Conservation (phyloP, 768 basidiomycete genomes). For the Hericium erinaceus region DNA sequence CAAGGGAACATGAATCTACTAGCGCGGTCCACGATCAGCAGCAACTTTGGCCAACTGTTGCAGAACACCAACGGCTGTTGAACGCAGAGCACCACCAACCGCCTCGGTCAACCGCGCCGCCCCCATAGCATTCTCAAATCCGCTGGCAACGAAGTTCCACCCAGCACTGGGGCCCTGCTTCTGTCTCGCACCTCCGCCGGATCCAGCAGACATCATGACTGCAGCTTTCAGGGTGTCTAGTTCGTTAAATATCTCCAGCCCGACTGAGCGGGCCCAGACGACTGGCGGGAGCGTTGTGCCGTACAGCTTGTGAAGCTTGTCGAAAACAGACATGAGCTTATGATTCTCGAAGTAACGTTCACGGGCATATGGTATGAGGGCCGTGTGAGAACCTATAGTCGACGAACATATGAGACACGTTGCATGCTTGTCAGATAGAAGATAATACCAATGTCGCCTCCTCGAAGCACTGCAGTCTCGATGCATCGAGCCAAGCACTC, state of each 20-base stretch:
- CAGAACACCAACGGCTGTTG: constrained; percentile 22
- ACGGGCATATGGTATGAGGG: constrained; percentile 67
- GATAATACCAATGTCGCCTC: constrained; percentile 70
- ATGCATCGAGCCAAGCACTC: constrained; percentile 63
- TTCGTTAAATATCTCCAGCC: constrained; percentile 88
- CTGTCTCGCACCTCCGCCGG: constrained; percentile 11
- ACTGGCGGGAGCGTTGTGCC: constrained; percentile 52
- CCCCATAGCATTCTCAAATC: constrained; percentile 34
- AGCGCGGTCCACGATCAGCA: background rate
- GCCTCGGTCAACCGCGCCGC: constrained; percentile 25
- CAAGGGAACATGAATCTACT: too few relatives aligned
- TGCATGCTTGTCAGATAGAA: background rate
- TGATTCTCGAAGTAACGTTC: constrained; percentile 85
- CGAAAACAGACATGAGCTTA: constrained; percentile 70
- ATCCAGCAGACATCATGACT: constrained; percentile 76
- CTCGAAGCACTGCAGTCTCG: constrained; percentile 41
- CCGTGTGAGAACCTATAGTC: constrained; percentile 57
- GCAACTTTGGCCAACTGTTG: constrained; percentile 17
- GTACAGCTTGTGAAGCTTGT: constrained; percentile 89
- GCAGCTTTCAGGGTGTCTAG: constrained; percentile 73
- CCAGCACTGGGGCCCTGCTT: constrained; percentile 7
- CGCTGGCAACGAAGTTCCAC: constrained; percentile 27
- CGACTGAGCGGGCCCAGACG: constrained; percentile 82
- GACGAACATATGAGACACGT: background rate
- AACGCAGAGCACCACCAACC: constrained; percentile 18